Conservation (phyloP, 2,329 filamentous ascomycete genomes). For the Arthrobotrys sphaeroides region DNA sequence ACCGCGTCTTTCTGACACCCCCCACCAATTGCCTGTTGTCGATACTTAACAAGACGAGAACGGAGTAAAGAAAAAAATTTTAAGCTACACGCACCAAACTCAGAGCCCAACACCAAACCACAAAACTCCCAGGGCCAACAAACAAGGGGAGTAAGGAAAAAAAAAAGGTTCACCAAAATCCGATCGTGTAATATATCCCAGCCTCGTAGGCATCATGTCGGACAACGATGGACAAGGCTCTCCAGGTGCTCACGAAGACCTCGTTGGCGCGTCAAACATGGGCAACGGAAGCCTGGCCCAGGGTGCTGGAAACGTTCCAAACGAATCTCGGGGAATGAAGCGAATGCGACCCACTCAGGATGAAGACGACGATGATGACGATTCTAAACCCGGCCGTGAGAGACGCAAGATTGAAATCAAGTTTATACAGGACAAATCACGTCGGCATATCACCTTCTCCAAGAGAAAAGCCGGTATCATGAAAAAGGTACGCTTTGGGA, state of each 20-base stretch:
- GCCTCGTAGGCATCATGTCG: slow-evolving; percentile 60
- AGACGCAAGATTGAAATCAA: slow-evolving; percentile 99
- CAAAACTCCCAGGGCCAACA: too few relatives aligned
- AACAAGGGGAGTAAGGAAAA: not conserved
- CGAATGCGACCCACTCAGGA: slow-evolving; percentile 81
- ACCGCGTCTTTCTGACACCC: not conserved
- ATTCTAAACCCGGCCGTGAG: slow-evolving; percentile 97
- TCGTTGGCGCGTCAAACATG: slow-evolving; percentile 67
- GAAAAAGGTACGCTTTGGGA: slow-evolving; percentile 91
- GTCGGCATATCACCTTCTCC: slow-evolving; percentile 98
- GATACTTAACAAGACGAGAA: not conserved
- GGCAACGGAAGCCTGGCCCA: slow-evolving; percentile 70
- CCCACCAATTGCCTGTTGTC: not conserved
- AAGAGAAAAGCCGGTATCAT: slow-evolving; percentile 99
- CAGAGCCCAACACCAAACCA: too few relatives aligned
- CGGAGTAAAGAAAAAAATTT: too few relatives aligned
- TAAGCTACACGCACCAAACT: too few relatives aligned
- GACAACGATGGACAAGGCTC: slow-evolving; percentile 66
- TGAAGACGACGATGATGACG: slow-evolving; percentile 96
- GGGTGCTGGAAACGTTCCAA: slow-evolving; percentile 60
- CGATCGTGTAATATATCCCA: not conserved
- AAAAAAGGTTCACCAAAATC: not conserved
- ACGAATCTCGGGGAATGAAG: slow-evolving; percentile 85
- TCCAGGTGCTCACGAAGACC: slow-evolving; percentile 65
- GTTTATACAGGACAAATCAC: slow-evolving; percentile 99